Evolutionary conservation across 805 yeast genomes (phyloP).

Genomic region (Starmerella stellata): DNA sequence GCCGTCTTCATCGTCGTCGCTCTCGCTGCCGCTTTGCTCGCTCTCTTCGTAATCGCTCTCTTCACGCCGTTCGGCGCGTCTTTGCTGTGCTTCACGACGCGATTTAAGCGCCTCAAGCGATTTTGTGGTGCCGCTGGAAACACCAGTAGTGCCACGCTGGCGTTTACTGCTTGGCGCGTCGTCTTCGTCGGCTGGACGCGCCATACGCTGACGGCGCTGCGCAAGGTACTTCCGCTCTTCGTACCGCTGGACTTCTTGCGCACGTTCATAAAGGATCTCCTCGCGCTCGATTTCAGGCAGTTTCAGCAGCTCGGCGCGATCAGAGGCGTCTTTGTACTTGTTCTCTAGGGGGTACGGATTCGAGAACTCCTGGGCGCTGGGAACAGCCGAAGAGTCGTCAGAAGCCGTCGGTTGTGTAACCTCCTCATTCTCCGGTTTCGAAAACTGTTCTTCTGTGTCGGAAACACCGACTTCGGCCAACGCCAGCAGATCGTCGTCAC

Average conservation of each 20-base stretch:
- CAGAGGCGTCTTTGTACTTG: conserved; percentile 67
- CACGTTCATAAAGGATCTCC: conserved; percentile 74
- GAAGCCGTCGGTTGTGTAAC: too few species aligned
- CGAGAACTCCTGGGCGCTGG: conserved; percentile 17
- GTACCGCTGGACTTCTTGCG: conserved; percentile 76
- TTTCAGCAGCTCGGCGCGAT: conserved; percentile 34
- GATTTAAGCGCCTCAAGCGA: conserved; percentile 60
- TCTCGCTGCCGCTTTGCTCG: conserved; percentile 9
- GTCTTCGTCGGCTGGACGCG: conserved; percentile 14
- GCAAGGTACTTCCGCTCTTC: conserved; percentile 70
- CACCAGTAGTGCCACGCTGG: conserved; percentile 25
- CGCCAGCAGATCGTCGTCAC: conserved; percentile 90
- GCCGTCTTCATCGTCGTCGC: conserved; percentile 20
- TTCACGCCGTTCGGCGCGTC: conserved; percentile 2
- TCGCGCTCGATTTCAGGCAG: conserved; percentile 91
- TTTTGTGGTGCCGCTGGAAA: conserved; percentile 29
- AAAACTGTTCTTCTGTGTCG: conserved; percentile 24
- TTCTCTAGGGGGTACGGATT: conserved; percentile 92
- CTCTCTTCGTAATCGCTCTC: conserved; percentile 28
- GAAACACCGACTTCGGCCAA: conserved; percentile 68
- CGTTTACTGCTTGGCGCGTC: conserved; percentile 15
- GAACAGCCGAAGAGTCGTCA: conserved; percentile 15
- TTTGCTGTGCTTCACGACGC: conserved; percentile 24
- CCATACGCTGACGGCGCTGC: conserved; percentile 35
- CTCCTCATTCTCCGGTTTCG: conserved; percentile 8